phyloP scores from a whole-genome alignment of 345 rosid species.

The Gossypium arboreum region DNA sequence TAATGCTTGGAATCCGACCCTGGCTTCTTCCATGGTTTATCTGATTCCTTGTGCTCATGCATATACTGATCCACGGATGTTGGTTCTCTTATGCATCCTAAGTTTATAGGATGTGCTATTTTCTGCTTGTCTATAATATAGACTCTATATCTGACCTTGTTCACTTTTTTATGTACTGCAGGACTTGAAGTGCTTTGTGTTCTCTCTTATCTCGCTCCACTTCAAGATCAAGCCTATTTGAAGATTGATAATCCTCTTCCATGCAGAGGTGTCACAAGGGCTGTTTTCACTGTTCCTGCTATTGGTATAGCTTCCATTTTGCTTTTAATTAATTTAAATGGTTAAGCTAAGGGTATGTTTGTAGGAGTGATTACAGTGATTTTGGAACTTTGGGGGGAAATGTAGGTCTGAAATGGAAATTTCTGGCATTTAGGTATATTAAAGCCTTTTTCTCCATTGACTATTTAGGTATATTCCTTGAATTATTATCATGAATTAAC shows the following conservation, averaged over 20 bases:
- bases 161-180: conserved; percentile 39
- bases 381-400: background rate
- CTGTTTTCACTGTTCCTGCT: background rate
- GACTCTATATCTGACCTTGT: conserved; percentile 8
- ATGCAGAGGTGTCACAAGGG: conserved; percentile 2
- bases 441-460: background rate
- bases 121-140: background rate
- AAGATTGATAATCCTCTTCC: background rate
- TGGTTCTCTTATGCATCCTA: background rate
- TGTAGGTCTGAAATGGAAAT: background rate
- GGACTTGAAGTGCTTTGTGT: conserved; percentile 98
- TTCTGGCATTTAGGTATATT: background rate
- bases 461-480: background rate
- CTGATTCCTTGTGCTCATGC: background rate
- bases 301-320: conserved; percentile 4
- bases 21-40: background rate
- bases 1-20: background rate
- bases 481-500: background rate
- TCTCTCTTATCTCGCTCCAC: conserved; percentile 98
- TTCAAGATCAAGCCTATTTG: conserved; percentile 99
- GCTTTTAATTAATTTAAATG: background rate
- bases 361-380: background rate
- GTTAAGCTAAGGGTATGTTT: background rate
- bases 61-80: background rate
- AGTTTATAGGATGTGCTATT: background rate